Base-by-base conservation (phyloP, 345 rosid species). In the Citrus mangshanensis region DNA sequence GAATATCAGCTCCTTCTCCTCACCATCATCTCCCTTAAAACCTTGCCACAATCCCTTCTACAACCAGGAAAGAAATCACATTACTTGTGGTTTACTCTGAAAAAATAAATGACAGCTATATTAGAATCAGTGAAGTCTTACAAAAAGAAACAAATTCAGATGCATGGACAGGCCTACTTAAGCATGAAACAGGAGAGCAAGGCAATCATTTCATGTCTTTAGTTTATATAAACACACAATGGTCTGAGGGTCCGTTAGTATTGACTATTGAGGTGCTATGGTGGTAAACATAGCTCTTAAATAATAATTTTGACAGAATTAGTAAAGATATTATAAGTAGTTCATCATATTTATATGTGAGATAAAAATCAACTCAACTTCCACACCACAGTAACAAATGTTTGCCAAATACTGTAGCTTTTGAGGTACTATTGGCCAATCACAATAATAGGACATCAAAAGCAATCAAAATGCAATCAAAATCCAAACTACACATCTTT, bases 11-110 rank as follows among this genome's bases (percentile, higher is more conserved):
- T 90, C 90, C 65, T 88, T 87, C 70, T 81, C 84, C 70, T 78
- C 84, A 25, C 79, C 79, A n/a, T 64, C 73, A 77, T 74, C 86
- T 28, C 89, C 93, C 77, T 86, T 86, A 64, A 88, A 93, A 5
- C 87, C 88, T 78, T 90, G 83, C 98, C 98, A 94, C 4, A 63
- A 73, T 61, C 93, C 93, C 27, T 79, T 82, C 99, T 93, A 82
- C 72, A 90, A 62, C 69, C 78, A 69, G n/a, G 56, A 63, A 37
- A 75, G 59, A 84, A 10, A 81, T 73, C 51, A 68, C 40, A 49
- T 73, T 25, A 14, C 71, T 42, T 46, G 59, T 25, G 6, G 10
- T 63, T 61, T 38, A 40, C 60, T 49, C 42, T 40, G n/a, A 6
- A 30, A 30, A 74, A 42, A 27, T 32, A 56, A 62, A 46, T 27